Evolutionary conservation across 768 basidiomycete species (phyloP).

Genomic region (Mycena belliarum): DNA sequence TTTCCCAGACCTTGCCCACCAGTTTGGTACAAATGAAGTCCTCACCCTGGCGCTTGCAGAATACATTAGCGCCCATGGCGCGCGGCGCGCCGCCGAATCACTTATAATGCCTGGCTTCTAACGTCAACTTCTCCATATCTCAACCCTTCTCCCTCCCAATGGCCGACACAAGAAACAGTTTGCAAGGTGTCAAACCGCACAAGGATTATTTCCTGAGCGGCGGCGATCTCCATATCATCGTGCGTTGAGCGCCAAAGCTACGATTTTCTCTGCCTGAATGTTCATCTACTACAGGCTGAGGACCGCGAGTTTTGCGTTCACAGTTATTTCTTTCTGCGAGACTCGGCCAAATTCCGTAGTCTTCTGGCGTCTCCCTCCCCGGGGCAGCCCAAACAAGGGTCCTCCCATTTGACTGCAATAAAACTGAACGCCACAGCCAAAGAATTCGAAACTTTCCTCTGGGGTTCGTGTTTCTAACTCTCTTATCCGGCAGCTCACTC

Average conservation of each 20-base stretch:
- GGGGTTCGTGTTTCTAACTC: slow-evolving; percentile 27
- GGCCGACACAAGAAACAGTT: slow-evolving; percentile 3
- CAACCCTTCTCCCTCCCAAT: background rate
- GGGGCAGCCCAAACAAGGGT: slow-evolving; percentile 31
- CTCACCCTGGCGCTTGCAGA: background rate
- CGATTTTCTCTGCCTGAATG: background rate
- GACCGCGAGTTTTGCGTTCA: slow-evolving; percentile 52
- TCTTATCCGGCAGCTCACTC: too few relatives aligned
- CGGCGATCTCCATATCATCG: slow-evolving; percentile 50
- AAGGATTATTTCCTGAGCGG: slow-evolving; percentile 46
- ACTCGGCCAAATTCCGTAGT: slow-evolving; percentile 48
- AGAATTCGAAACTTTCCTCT: slow-evolving; percentile 58
- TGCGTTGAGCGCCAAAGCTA: slow-evolving; percentile 22
- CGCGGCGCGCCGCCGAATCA: background rate
- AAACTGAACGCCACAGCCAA: slow-evolving; percentile 43
- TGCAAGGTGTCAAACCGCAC: slow-evolving; percentile 28
- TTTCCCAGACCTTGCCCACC: too few relatives aligned
- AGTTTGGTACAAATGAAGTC: background rate
- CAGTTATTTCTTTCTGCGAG: slow-evolving; percentile 53
- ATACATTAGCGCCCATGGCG: background rate
- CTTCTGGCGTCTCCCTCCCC: slow-evolving; percentile 28
- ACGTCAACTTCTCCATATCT: background rate
- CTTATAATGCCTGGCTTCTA: background rate
- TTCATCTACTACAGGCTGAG: slow-evolving; percentile 37
- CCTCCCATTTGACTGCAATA: slow-evolving; percentile 36